A percentile compares a stretch with the other conserved stretches of the same genome.
Evolutionary conservation across 352 stramenopile genomes (phyloP).

Genomic region (Pythium rishiriense): DNA sequence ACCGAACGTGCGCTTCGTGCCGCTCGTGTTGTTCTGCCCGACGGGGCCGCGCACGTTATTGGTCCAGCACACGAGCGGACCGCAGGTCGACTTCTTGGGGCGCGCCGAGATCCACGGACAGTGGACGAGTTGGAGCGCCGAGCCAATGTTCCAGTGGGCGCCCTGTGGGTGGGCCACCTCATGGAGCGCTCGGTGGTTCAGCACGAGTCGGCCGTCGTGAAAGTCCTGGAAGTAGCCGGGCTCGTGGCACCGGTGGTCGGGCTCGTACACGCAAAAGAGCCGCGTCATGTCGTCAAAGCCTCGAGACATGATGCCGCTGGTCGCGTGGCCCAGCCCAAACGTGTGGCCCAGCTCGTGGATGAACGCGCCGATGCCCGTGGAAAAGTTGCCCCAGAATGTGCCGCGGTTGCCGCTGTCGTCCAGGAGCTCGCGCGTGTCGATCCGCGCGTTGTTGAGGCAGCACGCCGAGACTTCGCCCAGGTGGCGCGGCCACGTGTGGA

Average conservation of each 20-base stretch:
- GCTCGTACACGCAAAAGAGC: conserved; percentile 45
- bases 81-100: conserved; percentile 32
- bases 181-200: conserved; percentile 40
- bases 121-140: conserved; percentile 48
- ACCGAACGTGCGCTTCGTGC: conserved; percentile 40
- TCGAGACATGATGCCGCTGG: conserved; percentile 62
- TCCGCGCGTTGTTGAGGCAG: conserved; percentile 56
- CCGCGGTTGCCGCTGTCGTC: conserved; percentile 64
- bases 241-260: conserved; percentile 19
- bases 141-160: conserved; percentile 61
- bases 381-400: conserved; percentile 66
- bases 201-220: conserved; percentile 23
- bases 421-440: conserved; percentile 47
- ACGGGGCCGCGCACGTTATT: conserved; percentile 49
- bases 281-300: conserved; percentile 80
- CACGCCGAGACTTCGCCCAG: conserved; percentile 47
- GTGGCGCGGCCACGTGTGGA: conserved; percentile 61
- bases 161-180: conserved; percentile 37
- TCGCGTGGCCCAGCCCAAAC: conserved; percentile 55
- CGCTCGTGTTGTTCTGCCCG: conserved; percentile 42
- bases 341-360: conserved; percentile 68
- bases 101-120: conserved; percentile 56
- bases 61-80: conserved; percentile 31
- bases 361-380: conserved; percentile 63
- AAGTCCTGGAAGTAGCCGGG: conserved; percentile 29